Base-by-base conservation (phyloP, 208 protist genomes). In the Crithidia bombi region DNA sequence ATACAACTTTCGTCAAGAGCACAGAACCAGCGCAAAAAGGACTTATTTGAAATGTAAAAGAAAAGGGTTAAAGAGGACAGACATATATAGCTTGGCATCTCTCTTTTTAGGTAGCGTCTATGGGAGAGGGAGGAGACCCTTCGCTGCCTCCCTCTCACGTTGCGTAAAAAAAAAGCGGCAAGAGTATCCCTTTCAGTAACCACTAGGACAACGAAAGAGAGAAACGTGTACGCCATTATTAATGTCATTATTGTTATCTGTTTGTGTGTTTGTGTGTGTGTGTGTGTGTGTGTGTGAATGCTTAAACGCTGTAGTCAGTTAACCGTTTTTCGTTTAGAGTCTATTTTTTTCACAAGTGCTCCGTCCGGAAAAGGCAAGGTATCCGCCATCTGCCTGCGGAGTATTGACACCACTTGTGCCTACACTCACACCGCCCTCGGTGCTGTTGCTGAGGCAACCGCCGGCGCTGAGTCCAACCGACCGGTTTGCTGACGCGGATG, bases 361-460 rank as follows among this genome's bases (percentile, higher is more conserved):
- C 19, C 33, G 66, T 33, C 49, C 35, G 1, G 39, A 55, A 21
- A 72, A 65, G 19, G 57, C 35, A 25, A 26, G n/a, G 66, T 77
- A 65, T 15, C 35, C 59, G 25, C 64, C 67, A 25, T 65, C 55
- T 21, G 52, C 59, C 23, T 79, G 57, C 12, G 65, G 78, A 23
- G 70, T 83, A 62, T 74, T 73, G 3, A 52, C 65, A 25, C 51
- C 64, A 38, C 67, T 87, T 9, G 74, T 76, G 2, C 38, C 62
- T 21, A 76, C 33, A 25, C 74, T 78, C 21, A 66, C 56, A 10
- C 69, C 66, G 32, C 62, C 74, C 3, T 75, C 68, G 10, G 73
- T 73, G 73, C 73, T 76, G 69, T 66, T 76, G 73, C 62, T 66
- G 12, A 61, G 23, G 33, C 62, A 49, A 33, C 41, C 51, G 0